These are phyloP conservation scores for Phycomyces blakesleeanus DNA, from an alignment of 192 early-diverging fungal genomes.

Conservation along the genomic window DNA sequence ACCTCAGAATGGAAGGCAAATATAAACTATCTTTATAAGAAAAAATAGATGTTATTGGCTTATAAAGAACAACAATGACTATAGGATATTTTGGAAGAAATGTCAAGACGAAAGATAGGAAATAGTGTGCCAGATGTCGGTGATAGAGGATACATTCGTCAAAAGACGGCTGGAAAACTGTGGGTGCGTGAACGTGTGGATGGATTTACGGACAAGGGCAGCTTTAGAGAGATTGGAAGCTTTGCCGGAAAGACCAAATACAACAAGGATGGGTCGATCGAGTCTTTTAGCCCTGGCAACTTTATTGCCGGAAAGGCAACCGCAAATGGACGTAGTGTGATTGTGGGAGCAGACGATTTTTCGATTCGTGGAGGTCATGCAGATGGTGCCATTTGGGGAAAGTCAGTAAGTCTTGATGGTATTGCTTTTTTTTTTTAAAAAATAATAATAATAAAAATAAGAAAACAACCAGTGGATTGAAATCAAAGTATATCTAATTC, in stretches of 20 bases:
- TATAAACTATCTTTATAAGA: too few relatives aligned
- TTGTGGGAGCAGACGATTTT: constrained; percentile 38
- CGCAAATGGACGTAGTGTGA: constrained; percentile 16
- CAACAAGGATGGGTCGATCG: constrained; percentile 8
- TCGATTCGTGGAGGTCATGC: constrained; percentile 39
- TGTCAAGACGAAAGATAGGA: constrained; percentile 11
- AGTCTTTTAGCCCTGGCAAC: constrained; percentile 24
- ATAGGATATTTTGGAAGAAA: constrained; percentile 22
- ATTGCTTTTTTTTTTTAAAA: too few relatives aligned
- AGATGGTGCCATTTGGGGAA: constrained; percentile 35
- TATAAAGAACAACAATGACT: not conserved
- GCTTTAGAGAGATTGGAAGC: constrained; percentile 34
- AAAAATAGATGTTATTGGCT: too few relatives aligned
- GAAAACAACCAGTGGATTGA: too few relatives aligned
- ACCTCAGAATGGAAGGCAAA: constrained; percentile 36
- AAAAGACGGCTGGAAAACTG: constrained; percentile 31
- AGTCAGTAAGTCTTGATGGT: constrained; percentile 31
- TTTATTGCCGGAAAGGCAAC: constrained; percentile 29
- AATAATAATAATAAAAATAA: too few relatives aligned
- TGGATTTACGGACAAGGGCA: constrained; percentile 23
- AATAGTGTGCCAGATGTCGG: constrained; percentile 19
- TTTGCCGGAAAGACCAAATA: constrained; percentile 31
- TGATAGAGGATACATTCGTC: constrained; percentile 32
- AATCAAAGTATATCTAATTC: too few relatives aligned
- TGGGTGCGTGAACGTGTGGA: constrained; percentile 33